Base-by-base conservation (phyloP, 805 yeast genomes). In the Myxozyma monticola region DNA sequence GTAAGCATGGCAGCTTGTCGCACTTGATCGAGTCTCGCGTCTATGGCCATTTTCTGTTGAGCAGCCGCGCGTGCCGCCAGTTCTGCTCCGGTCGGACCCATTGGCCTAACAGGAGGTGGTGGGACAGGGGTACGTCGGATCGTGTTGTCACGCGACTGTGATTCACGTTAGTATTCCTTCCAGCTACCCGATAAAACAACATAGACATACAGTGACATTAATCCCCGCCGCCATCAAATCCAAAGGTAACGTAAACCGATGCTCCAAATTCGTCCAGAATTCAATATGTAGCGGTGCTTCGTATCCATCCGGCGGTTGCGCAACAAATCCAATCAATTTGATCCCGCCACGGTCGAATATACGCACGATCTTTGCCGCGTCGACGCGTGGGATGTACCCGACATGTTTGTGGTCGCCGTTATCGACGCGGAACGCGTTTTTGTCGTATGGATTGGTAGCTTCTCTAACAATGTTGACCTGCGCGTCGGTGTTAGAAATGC, bases 391-490 rank as follows among this genome's bases (percentile, higher is more conserved):
- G n/a, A 49, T 15, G 15, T 38, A 29, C 2, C 53, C 53, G 20
- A 49, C 22, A 14, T 40, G 46, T 14, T 7, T 28, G 18, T 15
- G 26, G 20, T 24, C 25, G 9, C 31, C 14, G 7, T 18, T 9
- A 2, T 30, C 45, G 26, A 47, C 46, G n/a, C 45, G 40, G 30
- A 47, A 22, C n/a, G 51, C 42, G 33, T 42, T 26, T 17, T 20
- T 8, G 37, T 48, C 47, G 26, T 25, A 30, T 17, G 10, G n/a
- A 20, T 42, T 48, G 14, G 18, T 18, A 9, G 18, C 21, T 6
- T 48, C 51, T 5, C 51, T 36, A 4, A 18, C 40, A 4, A 39
- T 30, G 12, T 15, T 20, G 25, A 43, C 48, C 47, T 43, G 21
- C 12, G 5, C 4, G 12, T 12, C 15, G 10, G 29, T 40, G n/a